Conservation (phyloP, 306 rosid genomes). For the Cicer arietinum region DNA sequence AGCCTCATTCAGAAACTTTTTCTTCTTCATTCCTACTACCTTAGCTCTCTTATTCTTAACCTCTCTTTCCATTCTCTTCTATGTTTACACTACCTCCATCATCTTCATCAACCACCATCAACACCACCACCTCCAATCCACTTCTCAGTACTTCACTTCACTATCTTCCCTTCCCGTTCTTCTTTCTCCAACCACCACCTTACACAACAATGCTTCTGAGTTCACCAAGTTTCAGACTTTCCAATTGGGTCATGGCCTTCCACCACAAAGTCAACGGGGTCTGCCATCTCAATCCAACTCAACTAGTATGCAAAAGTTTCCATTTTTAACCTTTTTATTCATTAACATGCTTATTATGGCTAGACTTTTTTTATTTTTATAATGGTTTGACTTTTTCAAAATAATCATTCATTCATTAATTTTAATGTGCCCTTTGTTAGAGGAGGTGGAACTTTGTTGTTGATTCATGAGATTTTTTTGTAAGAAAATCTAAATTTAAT, state of each 20-base stretch:
- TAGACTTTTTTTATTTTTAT: neutral
- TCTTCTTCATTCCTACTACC: slow-evolving; percentile 60
- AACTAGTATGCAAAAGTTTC: slow-evolving; percentile 49
- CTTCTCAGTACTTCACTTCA: slow-evolving; percentile 33
- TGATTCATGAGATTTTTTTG: neutral
- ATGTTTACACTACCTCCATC: slow-evolving; percentile 59
- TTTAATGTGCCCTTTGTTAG: slow-evolving; percentile 6
- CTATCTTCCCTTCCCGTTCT: slow-evolving; percentile 1
- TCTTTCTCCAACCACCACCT: slow-evolving; percentile 33
- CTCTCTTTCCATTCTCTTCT: slow-evolving; percentile 55
- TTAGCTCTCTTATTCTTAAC: slow-evolving; percentile 61
- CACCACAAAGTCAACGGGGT: slow-evolving; percentile 49
- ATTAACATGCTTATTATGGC: slow-evolving; percentile 22
- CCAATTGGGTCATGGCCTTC: slow-evolving; percentile 9
- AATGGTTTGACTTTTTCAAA: neutral
- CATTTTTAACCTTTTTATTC: slow-evolving; percentile 5
- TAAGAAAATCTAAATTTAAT: too few species aligned
- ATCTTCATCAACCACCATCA: slow-evolving; percentile 47
- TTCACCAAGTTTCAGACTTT: slow-evolving; percentile 32
- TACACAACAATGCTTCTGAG: slow-evolving; percentile 28
- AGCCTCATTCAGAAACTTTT: slow-evolving; percentile 40
- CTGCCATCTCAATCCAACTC: slow-evolving; percentile 33
- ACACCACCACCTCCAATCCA: slow-evolving; percentile 14
- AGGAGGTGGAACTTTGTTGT: neutral
- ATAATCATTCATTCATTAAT: neutral